Percentiles rank a stretch among this genome's conserved stretches.
Conservation (phyloP, 2,329 filamentous ascomycete species). For the Neonectria sp. region DNA sequence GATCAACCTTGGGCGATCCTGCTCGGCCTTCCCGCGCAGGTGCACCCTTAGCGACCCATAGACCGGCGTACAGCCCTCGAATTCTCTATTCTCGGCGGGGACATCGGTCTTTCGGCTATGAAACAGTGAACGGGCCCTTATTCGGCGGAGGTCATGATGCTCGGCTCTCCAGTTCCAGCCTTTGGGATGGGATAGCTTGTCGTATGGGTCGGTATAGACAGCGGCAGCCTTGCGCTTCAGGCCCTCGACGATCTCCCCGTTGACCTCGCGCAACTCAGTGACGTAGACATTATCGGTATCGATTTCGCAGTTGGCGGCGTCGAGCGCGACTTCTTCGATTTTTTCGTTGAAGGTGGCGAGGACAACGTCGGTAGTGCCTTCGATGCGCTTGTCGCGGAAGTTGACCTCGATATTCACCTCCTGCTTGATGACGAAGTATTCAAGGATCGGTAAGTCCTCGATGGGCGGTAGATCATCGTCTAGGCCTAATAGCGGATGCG, state of each 20-base stretch:
- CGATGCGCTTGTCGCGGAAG: constrained; percentile 81
- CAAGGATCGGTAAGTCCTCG: constrained; percentile 55
- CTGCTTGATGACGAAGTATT: constrained; percentile 80
- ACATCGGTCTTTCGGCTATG: constrained; percentile 68
- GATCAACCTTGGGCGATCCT: constrained; percentile 59
- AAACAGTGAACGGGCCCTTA: constrained; percentile 72
- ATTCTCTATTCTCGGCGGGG: constrained; percentile 68
- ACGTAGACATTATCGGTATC: constrained; percentile 69
- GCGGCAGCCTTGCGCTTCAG: constrained; percentile 58
- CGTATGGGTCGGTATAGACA: constrained; percentile 76
- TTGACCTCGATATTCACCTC: constrained; percentile 92
- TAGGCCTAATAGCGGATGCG: constrained; percentile 50
- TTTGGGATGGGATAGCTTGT: constrained; percentile 72
- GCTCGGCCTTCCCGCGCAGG: constrained; percentile 57
- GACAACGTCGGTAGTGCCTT: constrained; percentile 85
- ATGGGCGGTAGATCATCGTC: constrained; percentile 53
- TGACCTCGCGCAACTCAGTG: constrained; percentile 54
- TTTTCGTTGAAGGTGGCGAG: constrained; percentile 76
- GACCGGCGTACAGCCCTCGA: constrained; percentile 69
- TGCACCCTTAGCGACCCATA: constrained; percentile 67
- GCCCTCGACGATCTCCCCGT: constrained; percentile 55
- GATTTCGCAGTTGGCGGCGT: constrained; percentile 75
- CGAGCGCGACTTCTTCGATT: constrained; percentile 71
- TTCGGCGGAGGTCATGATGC: constrained; percentile 82
- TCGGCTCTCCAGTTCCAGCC: constrained; percentile 76